Evolutionary conservation across 2,329 filamentous ascomycete genomes (phyloP).

Genomic region (Pyricularia sp.): DNA sequence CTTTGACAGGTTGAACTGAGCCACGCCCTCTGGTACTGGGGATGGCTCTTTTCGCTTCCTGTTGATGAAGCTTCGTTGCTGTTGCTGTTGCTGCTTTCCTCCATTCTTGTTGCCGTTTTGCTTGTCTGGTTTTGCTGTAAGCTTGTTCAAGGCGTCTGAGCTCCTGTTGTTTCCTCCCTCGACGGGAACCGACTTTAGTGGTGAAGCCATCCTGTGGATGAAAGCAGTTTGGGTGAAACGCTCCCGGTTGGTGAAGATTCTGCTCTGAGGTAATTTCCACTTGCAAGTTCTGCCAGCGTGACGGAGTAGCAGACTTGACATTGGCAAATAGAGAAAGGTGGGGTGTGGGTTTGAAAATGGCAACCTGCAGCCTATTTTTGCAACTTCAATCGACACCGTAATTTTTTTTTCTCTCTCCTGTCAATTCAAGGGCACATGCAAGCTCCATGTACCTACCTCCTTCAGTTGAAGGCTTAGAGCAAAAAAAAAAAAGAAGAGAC

Average conservation of each 20-base stretch:
- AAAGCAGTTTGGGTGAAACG: background rate
- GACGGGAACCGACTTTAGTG: background rate
- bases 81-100: background rate
- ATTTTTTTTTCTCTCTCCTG: background rate
- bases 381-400: background rate
- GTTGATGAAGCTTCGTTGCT: background rate
- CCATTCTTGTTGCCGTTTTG: background rate
- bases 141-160: background rate
- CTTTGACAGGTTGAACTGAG: background rate
- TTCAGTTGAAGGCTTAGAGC: background rate
- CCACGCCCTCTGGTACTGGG: background rate
- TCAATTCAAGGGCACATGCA: background rate
- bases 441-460: background rate
- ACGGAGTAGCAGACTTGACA: background rate
- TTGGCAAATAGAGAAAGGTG: background rate
- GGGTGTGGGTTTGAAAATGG: background rate
- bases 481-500: background rate
- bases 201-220: background rate
- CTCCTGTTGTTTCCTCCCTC: background rate
- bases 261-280: background rate
- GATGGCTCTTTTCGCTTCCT: constrained; percentile 9
- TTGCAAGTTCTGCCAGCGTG: background rate
- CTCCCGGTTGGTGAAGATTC: background rate
- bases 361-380: background rate
- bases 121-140: background rate